Percentiles rank a stretch among this genome's conserved stretches.
Conservation (phyloP, 2,329 filamentous ascomycete genomes). For the Botrytis fragariae region DNA sequence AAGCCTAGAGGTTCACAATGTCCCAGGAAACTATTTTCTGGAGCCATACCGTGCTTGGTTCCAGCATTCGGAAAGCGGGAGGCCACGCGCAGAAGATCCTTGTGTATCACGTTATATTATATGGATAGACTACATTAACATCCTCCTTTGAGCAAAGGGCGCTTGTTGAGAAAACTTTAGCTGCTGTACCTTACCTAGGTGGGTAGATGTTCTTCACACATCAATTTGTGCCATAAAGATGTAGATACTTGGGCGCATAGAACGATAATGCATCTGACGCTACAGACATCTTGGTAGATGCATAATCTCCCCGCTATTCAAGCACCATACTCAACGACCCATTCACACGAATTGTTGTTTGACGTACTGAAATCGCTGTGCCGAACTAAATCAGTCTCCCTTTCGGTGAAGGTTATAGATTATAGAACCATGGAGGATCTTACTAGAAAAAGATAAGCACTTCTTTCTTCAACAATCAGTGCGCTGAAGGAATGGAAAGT, state of each 20-base stretch:
- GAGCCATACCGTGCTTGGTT: conserved; percentile 22
- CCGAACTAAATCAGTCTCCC: not conserved
- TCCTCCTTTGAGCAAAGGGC: conserved; percentile 17
- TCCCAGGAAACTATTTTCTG: conserved; percentile 26
- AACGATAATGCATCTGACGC: conserved; percentile 15
- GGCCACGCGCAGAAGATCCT: conserved; percentile 28
- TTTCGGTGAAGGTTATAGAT: not conserved
- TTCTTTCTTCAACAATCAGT: conserved; percentile 6
- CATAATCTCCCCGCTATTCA: conserved; percentile 11
- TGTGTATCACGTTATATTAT: conserved; percentile 33
- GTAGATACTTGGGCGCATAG: not conserved
- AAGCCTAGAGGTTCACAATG: conserved; percentile 10
- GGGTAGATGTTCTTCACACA: conserved; percentile 7
- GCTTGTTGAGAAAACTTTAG: conserved; percentile 11
- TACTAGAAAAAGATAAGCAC: not conserved
- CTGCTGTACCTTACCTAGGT: conserved; percentile 10
- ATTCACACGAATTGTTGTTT: not conserved
- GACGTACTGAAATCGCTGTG: not conserved
- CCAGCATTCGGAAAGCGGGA: conserved; percentile 32
- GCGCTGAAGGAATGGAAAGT: conserved; percentile 5
- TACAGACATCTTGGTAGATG: conserved; percentile 13
- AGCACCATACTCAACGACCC: not conserved
- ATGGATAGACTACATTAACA: conserved; percentile 13
- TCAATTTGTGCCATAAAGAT: conserved; percentile 6
- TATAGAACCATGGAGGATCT: not conserved